These are phyloP conservation scores for Fusarium miscanthi DNA, from an alignment of 2,329 filamentous ascomycete genomes.

Conservation along the genomic window DNA sequence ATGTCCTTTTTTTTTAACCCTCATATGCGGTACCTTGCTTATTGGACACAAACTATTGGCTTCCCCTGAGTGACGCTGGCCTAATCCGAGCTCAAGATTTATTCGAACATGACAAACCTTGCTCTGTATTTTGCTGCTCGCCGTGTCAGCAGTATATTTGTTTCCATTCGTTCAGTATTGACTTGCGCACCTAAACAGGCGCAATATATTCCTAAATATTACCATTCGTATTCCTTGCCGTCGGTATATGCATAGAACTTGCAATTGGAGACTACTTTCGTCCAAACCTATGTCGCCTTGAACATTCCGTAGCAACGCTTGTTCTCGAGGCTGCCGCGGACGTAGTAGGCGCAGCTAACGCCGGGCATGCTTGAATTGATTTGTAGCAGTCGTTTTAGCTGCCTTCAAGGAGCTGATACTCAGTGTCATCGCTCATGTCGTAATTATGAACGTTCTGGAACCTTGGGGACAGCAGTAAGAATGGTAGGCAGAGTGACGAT, in stretches of 20 bases:
- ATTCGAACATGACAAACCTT: neutral
- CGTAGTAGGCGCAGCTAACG: neutral
- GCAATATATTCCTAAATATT: neutral
- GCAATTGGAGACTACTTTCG: neutral
- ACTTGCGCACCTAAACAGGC: neutral
- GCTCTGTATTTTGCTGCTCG: neutral
- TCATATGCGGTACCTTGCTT: neutral
- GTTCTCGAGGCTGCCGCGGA: neutral
- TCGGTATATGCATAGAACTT: neutral
- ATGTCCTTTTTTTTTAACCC: neutral
- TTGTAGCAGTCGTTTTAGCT: neutral
- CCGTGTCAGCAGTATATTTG: accelerated
- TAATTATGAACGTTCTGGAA: neutral
- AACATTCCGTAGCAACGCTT: neutral
- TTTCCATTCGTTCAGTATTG: neutral
- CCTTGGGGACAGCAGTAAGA: neutral
- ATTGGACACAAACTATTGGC: no score
- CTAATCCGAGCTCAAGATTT: no score
- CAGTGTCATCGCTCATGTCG: neutral
- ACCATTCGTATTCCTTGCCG: neutral
- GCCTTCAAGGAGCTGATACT: neutral
- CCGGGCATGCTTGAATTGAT: neutral
- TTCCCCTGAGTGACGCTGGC: no score
- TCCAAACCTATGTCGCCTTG: neutral
- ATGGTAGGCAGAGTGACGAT: neutral